Conservation (phyloP, 352 stramenopile genomes). For the Phytophthora pini region DNA sequence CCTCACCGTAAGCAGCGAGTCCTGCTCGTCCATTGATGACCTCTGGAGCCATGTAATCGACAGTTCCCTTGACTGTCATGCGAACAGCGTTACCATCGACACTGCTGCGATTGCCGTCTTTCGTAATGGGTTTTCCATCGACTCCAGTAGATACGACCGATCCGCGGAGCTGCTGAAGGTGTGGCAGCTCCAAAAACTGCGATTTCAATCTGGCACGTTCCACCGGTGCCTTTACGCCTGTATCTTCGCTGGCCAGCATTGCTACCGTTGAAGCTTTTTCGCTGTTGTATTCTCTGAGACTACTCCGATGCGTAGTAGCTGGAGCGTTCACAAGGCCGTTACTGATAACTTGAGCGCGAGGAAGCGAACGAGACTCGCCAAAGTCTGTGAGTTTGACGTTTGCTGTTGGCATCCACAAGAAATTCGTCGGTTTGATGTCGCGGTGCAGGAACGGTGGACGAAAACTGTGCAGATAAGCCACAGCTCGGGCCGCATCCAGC, state of each 20-base stretch:
- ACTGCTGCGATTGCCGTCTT: conserved; percentile 18
- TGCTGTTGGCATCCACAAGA: conserved; percentile 66
- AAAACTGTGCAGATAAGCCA: conserved; percentile 83
- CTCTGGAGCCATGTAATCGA: conserved; percentile 85
- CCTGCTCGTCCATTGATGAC: conserved; percentile 71
- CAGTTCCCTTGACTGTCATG: conserved; percentile 73
- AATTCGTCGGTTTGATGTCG: conserved; percentile 82
- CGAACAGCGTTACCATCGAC: conserved; percentile 29
- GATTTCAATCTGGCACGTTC: conserved; percentile 37
- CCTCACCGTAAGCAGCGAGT: conserved; percentile 61
- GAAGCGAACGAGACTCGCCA: conserved; percentile 64
- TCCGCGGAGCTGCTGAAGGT: conserved; percentile 34
- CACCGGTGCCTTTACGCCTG: conserved; percentile 5
- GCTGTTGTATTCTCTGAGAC: conserved; percentile 10
- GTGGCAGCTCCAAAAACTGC: conserved; percentile 40
- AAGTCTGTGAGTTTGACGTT: conserved; percentile 78
- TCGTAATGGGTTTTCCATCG: conserved; percentile 13
- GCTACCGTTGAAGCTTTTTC: conserved; percentile 37
- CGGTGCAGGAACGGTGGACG: conserved; percentile 74
- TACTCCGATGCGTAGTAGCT: conserved; percentile 10
- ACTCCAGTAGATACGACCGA: conserved; percentile 20
- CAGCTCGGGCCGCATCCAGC: conserved; percentile 66
- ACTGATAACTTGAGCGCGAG: conserved; percentile 39
- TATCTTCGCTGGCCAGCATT: conserved; percentile 32
- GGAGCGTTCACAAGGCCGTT: conserved; percentile 27